phyloP scores from a whole-genome alignment of 495 filamentous ascomycete genomes.

The Penicillium psychrofluorescens region DNA sequence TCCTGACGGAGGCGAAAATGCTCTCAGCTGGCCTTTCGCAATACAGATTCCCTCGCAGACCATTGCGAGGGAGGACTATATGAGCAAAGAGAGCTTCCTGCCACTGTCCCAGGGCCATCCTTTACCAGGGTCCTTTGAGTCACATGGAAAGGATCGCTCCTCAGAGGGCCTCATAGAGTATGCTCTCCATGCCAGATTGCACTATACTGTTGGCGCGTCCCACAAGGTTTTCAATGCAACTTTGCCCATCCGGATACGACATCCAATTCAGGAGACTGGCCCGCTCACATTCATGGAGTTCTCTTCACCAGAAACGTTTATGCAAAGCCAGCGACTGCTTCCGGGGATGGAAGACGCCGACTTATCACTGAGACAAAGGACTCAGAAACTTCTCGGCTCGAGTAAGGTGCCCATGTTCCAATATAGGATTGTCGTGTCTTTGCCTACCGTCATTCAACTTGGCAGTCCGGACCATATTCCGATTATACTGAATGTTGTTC shows the following conservation, averaged over 20 bases:
- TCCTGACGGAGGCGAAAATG: neutral
- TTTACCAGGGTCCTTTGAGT: neutral
- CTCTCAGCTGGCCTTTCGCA: constrained; percentile 1
- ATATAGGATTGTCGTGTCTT: neutral
- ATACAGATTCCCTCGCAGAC: neutral
- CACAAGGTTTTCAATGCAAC: neutral
- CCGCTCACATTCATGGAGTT: neutral
- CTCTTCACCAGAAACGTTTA: neutral
- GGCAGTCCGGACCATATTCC: neutral
- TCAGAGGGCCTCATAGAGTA: constrained; percentile 3
- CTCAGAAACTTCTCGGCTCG: neutral
- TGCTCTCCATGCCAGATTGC: constrained; percentile 1
- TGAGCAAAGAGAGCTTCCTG: neutral
- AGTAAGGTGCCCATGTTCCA: neutral
- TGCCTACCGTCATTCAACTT: neutral
- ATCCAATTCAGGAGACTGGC: neutral
- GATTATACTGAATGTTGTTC: neutral
- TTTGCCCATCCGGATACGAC: constrained; percentile 1
- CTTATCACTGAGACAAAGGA: neutral
- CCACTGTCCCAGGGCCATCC: neutral
- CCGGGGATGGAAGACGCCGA: neutral
- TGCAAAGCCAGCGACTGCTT: neutral
- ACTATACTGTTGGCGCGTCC: neutral
- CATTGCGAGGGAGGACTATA: neutral
- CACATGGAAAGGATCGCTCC: neutral